Percentiles rank a stretch among this genome's conserved stretches.
Evolutionary conservation across 176 grass and related monocot genomes (phyloP).

Genomic region (Oryza longistaminata): DNA sequence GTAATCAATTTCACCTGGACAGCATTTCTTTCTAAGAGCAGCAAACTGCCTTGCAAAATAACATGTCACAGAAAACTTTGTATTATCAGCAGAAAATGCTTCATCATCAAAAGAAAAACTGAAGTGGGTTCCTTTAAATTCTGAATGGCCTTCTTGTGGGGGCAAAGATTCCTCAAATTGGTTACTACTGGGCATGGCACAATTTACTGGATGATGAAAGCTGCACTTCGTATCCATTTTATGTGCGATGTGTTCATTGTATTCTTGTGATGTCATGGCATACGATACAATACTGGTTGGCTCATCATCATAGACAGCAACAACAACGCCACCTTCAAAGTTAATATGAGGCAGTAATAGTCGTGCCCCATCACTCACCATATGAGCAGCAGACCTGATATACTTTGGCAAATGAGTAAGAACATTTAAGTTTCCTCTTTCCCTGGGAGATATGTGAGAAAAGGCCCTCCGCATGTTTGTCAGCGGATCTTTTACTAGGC

Average conservation of each 20-base stretch:
- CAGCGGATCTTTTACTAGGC: conserved; percentile 43
- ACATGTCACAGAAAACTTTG: conserved; percentile 83
- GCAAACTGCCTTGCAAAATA: conserved; percentile 89
- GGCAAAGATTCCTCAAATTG: conserved; percentile 42
- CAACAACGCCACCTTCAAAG: conserved; percentile 52
- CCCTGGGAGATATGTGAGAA: conserved; percentile 69
- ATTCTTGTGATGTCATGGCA: conserved; percentile 64
- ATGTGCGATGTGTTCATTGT: conserved; percentile 46
- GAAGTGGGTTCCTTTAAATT: conserved; percentile 65
- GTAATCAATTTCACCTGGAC: conserved; percentile 69
- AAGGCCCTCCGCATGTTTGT: conserved; percentile 75
- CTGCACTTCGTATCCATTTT: conserved; percentile 29
- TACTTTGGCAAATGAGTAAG: conserved; percentile 50
- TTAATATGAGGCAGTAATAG: conserved; percentile 66
- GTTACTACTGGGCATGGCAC: not conserved
- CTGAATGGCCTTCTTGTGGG: conserved; percentile 45
- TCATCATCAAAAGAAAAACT: conserved; percentile 73
- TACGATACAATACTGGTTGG: conserved; percentile 85
- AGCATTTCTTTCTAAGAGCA: conserved; percentile 73
- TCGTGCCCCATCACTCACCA: conserved; percentile 65
- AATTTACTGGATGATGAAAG: conserved; percentile 32
- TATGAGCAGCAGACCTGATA: conserved; percentile 53
- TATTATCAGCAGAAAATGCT: conserved; percentile 60
- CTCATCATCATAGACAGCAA: conserved; percentile 92
- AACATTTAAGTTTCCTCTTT: conserved; percentile 64